Evolutionary conservation across 2,329 filamentous ascomycete genomes (phyloP).

Genomic region (Thermomyces lanuginosus): DNA sequence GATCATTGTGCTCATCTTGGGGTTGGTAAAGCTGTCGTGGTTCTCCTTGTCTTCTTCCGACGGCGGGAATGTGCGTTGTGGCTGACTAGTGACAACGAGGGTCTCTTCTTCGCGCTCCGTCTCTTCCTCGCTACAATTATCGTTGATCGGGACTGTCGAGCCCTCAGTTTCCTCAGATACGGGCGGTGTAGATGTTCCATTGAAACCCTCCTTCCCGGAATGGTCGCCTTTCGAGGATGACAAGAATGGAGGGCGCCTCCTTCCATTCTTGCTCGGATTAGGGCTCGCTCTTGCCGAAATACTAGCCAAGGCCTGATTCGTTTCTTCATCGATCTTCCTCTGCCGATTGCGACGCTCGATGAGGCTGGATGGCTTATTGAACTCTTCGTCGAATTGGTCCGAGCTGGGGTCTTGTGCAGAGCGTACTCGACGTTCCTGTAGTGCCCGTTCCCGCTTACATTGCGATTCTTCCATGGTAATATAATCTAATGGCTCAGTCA

Average conservation of each 20-base stretch:
- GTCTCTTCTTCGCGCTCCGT: conserved; percentile 32
- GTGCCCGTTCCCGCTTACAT: conserved; percentile 20
- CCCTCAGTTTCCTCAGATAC: conserved; percentile 10
- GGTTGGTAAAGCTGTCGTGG: conserved; percentile 14
- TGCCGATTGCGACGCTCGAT: conserved; percentile 19
- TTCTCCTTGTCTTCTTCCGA: conserved; percentile 35
- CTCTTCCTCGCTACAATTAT: conserved; percentile 26
- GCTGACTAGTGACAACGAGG: conserved; percentile 12
- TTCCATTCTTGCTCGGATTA: conserved; percentile 4
- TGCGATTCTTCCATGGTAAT: conserved; percentile 33
- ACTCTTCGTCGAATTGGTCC: conserved; percentile 26
- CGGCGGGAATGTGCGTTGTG: conserved; percentile 15
- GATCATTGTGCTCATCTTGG: conserved; percentile 15
- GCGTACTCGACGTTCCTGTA: conserved; percentile 17
- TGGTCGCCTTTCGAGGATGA: conserved; percentile 3
- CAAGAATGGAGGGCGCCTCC: conserved; percentile 2
- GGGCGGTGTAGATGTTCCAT: conserved; percentile 5
- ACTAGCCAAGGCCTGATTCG: conserved; percentile 19
- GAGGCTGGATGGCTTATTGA: conserved; percentile 27
- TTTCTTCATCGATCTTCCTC: conserved; percentile 18
- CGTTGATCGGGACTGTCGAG: conserved; percentile 9
- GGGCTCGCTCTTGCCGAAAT: conserved; percentile 18
- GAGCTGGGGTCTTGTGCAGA: conserved; percentile 20
- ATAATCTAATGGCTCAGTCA: conserved; percentile 28
- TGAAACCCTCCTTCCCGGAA: conserved; percentile 4